Evolutionary conservation across 805 yeast genomes (phyloP), one percentile per base, ranked within the genome.

Genomic region (Monosporozyma yasuniensis): DNA sequence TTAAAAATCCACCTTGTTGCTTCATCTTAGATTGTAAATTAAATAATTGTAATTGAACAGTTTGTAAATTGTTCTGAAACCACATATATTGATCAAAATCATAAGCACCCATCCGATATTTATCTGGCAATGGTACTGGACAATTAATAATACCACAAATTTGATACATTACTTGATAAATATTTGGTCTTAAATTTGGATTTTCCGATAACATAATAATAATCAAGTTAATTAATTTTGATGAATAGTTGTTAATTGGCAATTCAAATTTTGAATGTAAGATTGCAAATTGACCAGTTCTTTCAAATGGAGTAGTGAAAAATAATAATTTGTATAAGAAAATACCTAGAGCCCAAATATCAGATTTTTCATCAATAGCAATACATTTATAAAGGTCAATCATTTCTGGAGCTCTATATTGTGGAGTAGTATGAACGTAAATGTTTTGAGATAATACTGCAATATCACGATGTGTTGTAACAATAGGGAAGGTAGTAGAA

Each of bases 341-440:
- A 30, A 93, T 83, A 6, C 99, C 99, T 47, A 91, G 70, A 0
- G 99, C 99, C 99, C 99, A 91, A 47, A 91, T 87, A 70, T 91
- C 99, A 9, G 93, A 77, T 67, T 89, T 88, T 59, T 90, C 95
- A 67, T 91, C 95, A 45, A 91, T 86, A 2, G 96, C 95, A 44
- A 80, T 70, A 9, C 89, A 86, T 47, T 87, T 73, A 64, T 84
- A 84, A 28, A 91, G 74, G 66, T 91, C 97, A 49, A 91, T 79
- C 98, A 91, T 93, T 64, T 91, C 99, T 0, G 99, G 99, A 0
- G 95, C 75, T 54, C 99, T 74, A 65, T 93, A 93, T 66, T 93
- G 99, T 21, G 96, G 96, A 4, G 99, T 91, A 0, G 99, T 93
- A 63, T 91, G 95, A 56, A 83, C 81, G 60, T 87, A 78, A 51